phyloP scores from a whole-genome alignment of 1,139 yeast genomes.

The Waltiozyma sp. region DNA sequence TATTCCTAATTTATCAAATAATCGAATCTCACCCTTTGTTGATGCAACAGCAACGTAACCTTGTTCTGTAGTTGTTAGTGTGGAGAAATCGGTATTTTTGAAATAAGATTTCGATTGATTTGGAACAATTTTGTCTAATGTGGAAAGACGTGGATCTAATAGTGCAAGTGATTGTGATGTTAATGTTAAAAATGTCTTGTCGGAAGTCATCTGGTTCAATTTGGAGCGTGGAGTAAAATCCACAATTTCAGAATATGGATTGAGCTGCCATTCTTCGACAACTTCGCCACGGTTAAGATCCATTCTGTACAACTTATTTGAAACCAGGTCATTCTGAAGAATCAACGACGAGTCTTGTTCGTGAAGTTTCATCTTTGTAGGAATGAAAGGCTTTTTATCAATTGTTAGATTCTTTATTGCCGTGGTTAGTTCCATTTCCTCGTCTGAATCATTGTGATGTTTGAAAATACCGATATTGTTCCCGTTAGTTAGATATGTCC shows the following conservation, averaged over 20 bases:
- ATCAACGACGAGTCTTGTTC: constrained; percentile 60
- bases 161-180: too few relatives aligned
- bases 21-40: constrained; percentile 60
- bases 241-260: constrained; percentile 36
- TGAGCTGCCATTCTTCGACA: constrained; percentile 71
- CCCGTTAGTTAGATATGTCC: constrained; percentile 73
- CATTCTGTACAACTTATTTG: constrained; percentile 50
- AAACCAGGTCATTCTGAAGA: constrained; percentile 38
- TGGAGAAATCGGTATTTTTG: constrained; percentile 44
- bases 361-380: constrained; percentile 64
- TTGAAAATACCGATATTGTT: constrained; percentile 72
- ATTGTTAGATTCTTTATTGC: constrained; percentile 54
- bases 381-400: constrained; percentile 33
- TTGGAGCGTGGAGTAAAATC: constrained; percentile 61
- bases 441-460: constrained; percentile 29
- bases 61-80: constrained; percentile 58
- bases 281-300: constrained; percentile 71
- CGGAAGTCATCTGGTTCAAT: constrained; percentile 62
- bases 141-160: too few relatives aligned
- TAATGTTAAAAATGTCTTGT: constrained; percentile 51
- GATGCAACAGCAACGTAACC: constrained; percentile 76
- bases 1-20: constrained; percentile 60
- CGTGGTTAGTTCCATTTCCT: constrained; percentile 47
- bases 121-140: constrained; percentile 50
- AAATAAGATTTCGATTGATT: constrained; percentile 49